Percentiles rank a stretch among this genome's conserved stretches.
Conservation (phyloP, 495 filamentous ascomycete genomes). For the Rusavskia elegans region DNA sequence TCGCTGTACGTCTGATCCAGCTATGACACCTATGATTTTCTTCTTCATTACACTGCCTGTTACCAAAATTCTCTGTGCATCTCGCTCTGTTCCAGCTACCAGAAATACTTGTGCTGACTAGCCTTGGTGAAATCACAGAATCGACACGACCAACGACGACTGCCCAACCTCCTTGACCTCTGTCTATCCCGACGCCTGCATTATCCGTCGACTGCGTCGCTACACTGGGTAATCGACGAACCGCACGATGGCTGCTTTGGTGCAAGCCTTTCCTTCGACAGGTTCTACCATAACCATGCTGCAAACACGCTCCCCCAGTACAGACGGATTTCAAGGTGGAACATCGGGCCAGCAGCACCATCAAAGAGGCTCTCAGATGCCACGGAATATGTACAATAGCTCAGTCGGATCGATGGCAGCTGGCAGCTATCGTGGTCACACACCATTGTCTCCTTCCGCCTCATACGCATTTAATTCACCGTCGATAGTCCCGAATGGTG, state of each 20-base stretch:
- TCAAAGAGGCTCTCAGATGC: slow-evolving; percentile 40
- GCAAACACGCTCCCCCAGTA: slow-evolving; percentile 61
- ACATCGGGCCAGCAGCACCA: slow-evolving; percentile 35
- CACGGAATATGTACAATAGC: slow-evolving; percentile 48
- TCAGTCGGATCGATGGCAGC: slow-evolving; percentile 31
- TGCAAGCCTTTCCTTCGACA: slow-evolving; percentile 78
- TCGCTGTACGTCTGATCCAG: not conserved
- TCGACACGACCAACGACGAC: not conserved
- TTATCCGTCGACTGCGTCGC: no score
- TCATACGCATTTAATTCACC: slow-evolving; percentile 77
- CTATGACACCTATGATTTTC: not conserved
- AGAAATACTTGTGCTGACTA: not conserved
- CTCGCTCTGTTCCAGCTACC: no score
- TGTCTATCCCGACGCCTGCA: not conserved
- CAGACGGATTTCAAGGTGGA: slow-evolving; percentile 42
- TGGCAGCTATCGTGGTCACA: slow-evolving; percentile 50
- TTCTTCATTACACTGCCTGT: not conserved
- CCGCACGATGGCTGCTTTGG: slow-evolving; percentile 64
- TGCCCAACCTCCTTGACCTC: not conserved
- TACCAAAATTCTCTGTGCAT: no score
- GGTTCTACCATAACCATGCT: slow-evolving; percentile 68
- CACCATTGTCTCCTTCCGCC: slow-evolving; percentile 51
- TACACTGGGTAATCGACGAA: no score
- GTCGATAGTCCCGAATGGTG: slow-evolving; percentile 42
- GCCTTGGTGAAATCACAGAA: not conserved